Evolutionary conservation across 345 rosid genomes (phyloP).

Genomic region (Erodium maritimum): DNA sequence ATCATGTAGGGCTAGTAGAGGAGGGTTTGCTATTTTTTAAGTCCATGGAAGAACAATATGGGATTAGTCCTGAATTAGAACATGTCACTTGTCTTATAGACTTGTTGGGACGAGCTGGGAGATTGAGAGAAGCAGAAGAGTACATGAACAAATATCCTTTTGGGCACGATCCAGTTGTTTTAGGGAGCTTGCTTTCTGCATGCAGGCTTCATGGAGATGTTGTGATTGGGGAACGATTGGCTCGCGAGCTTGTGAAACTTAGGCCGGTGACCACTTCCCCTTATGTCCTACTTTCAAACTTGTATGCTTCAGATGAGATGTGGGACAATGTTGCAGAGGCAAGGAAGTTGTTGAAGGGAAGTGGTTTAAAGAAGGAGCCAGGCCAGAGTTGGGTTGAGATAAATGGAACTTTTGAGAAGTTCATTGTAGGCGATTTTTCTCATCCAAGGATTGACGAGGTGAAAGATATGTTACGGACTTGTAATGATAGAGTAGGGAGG

Average conservation of each 20-base stretch:
- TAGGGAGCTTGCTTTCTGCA: slow-evolving; percentile 55
- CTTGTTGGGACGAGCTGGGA: slow-evolving; percentile 58
- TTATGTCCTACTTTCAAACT: slow-evolving; percentile 42
- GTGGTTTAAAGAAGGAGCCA: slow-evolving; percentile 49
- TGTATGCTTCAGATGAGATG: slow-evolving; percentile 50
- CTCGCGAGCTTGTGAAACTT: slow-evolving; percentile 31
- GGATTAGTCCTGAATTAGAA: slow-evolving; percentile 37
- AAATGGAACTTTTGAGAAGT: slow-evolving; percentile 31
- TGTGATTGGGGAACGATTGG: slow-evolving; percentile 32
- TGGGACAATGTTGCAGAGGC: slow-evolving; percentile 47
- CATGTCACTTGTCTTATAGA: slow-evolving; percentile 57
- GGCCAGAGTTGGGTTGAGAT: slow-evolving; percentile 45
- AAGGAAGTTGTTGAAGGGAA: slow-evolving; percentile 44
- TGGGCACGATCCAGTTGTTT: slow-evolving; percentile 34
- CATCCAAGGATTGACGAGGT: slow-evolving; percentile 35
- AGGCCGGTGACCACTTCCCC: slow-evolving; percentile 39
- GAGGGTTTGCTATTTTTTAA: slow-evolving; percentile 34
- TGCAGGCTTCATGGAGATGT: slow-evolving; percentile 41
- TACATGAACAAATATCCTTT: slow-evolving; percentile 22
- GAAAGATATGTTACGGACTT: slow-evolving; percentile 18
- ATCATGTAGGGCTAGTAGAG: slow-evolving; percentile 47
- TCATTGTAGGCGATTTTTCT: slow-evolving; percentile 34
- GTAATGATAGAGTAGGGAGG: slow-evolving; percentile 18
- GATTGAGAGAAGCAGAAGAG: slow-evolving; percentile 38
- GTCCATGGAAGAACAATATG: slow-evolving; percentile 33